Percentiles rank a stretch among this genome's conserved stretches.
Conservation (phyloP, 768 basidiomycete species). For the Candolleomyces aberdarensis region DNA sequence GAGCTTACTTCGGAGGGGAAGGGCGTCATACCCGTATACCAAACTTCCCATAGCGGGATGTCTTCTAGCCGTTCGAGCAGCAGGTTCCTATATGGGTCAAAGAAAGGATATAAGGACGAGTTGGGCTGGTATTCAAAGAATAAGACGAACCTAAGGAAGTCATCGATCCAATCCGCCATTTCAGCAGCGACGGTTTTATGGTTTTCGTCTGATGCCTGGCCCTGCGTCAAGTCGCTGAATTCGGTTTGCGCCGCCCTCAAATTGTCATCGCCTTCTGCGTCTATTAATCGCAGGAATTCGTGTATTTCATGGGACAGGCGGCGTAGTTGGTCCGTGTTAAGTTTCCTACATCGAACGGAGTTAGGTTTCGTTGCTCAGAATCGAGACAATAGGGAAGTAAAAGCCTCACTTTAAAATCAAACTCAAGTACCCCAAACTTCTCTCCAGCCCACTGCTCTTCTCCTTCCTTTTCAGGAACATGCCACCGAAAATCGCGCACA, state of each 20-base stretch:
- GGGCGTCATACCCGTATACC: conserved; percentile 64
- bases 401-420: conserved; percentile 44
- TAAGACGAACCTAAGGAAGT: background rate
- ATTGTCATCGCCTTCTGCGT: background rate
- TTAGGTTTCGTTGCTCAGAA: background rate
- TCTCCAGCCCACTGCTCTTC: conserved; percentile 23
- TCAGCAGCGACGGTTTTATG: too few relatives aligned
- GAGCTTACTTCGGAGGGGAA: conserved; percentile 62
- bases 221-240: too few relatives aligned
- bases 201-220: too few relatives aligned
- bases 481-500: conserved; percentile 37
- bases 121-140: background rate
- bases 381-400: background rate
- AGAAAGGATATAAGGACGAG: too few relatives aligned
- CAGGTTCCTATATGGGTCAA: conserved; percentile 1
- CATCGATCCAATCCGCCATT: too few relatives aligned
- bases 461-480: conserved; percentile 36
- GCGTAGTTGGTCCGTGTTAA: conserved; percentile 33
- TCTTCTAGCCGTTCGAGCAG: conserved; percentile 47
- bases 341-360: conserved; percentile 28
- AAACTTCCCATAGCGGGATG: conserved; percentile 60
- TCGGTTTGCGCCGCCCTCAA: background rate
- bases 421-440: conserved; percentile 43
- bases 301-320: background rate
- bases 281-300: background rate